phyloP scores from a whole-genome alignment of 495 filamentous ascomycete genomes.

The Penicillium alfredii region DNA sequence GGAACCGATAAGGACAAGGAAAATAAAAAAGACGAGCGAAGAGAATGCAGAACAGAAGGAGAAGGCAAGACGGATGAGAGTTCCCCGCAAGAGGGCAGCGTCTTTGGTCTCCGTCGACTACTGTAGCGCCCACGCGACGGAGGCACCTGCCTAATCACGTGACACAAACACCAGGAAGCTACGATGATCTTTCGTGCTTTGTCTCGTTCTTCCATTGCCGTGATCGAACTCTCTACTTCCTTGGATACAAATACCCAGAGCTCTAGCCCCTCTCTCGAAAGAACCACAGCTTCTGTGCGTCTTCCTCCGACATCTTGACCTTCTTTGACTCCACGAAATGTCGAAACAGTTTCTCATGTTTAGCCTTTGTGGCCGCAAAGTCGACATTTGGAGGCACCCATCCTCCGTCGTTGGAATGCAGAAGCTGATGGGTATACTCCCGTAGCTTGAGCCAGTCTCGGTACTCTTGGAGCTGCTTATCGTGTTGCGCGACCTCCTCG shows the following conservation, averaged over 20 bases:
- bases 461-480: constrained; percentile 16
- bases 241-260: no score
- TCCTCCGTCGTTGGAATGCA: constrained; percentile 26
- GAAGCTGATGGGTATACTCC: constrained; percentile 20
- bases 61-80: neutral
- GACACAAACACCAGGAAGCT: neutral
- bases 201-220: neutral
- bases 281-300: constrained; percentile 19
- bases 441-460: constrained; percentile 20
- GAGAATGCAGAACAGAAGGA: neutral
- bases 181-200: no score
- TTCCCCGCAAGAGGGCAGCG: constrained; percentile 14
- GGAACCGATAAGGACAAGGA: constrained; percentile 10
- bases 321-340: constrained; percentile 13
- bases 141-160: no score
- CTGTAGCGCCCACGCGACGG: no score
- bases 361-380: constrained; percentile 11
- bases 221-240: neutral
- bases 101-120: constrained; percentile 8
- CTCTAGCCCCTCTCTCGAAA: constrained; percentile 4
- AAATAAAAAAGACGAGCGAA: constrained; percentile 1
- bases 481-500: constrained; percentile 16
- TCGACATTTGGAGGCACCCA: constrained; percentile 25
- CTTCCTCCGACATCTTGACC: constrained; percentile 16
- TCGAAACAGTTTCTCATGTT: constrained; percentile 15